Percentiles rank a stretch among this genome's conserved stretches.
phyloP scores from a whole-genome alignment of 768 basidiomycete species.

The Suillus tomentosus region DNA sequence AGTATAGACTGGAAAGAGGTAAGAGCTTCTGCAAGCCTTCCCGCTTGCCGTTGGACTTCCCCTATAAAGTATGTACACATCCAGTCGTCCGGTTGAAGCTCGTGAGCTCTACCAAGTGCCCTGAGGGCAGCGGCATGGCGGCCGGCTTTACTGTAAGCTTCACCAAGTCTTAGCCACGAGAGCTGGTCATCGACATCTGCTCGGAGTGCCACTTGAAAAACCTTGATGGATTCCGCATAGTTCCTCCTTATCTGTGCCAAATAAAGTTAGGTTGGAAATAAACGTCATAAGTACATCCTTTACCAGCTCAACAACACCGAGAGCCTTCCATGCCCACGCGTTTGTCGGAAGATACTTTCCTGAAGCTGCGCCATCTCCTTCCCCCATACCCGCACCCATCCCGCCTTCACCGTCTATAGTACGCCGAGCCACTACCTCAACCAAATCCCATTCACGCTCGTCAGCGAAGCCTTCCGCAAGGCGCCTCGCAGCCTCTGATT shows the following conservation, averaged over 20 bases:
- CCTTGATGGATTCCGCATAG: constrained; percentile 74
- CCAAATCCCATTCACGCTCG: constrained; percentile 93
- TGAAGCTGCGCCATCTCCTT: constrained; percentile 40
- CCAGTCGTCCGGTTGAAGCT: constrained; percentile 81
- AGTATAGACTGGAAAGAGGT: constrained; percentile 60
- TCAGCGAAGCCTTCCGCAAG: constrained; percentile 91
- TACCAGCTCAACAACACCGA: constrained; percentile 90
- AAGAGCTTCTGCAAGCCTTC: constrained; percentile 77
- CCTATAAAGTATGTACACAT: constrained; percentile 80
- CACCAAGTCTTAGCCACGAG: constrained; percentile 91
- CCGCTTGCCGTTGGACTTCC: constrained; percentile 79
- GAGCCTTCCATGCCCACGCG: constrained; percentile 97
- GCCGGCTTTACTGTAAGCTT: constrained; percentile 88
- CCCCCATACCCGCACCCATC: constrained; percentile 55
- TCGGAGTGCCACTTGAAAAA: constrained; percentile 84
- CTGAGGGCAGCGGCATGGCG: constrained; percentile 89
- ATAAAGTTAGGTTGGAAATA: constrained; percentile 10
- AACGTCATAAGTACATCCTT: constrained; percentile 28
- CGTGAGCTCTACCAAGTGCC: constrained; percentile 73
- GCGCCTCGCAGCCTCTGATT: constrained; percentile 80
- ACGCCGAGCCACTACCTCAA: constrained; percentile 89
- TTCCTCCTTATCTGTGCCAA: constrained; percentile 61
- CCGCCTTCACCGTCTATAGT: constrained; percentile 95
- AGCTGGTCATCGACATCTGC: constrained; percentile 74
- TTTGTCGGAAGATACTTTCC: constrained; percentile 71